These are phyloP conservation scores for Cladophialophora exuberans DNA, from an alignment of 2,329 filamentous ascomycete genomes.

Conservation along the genomic window DNA sequence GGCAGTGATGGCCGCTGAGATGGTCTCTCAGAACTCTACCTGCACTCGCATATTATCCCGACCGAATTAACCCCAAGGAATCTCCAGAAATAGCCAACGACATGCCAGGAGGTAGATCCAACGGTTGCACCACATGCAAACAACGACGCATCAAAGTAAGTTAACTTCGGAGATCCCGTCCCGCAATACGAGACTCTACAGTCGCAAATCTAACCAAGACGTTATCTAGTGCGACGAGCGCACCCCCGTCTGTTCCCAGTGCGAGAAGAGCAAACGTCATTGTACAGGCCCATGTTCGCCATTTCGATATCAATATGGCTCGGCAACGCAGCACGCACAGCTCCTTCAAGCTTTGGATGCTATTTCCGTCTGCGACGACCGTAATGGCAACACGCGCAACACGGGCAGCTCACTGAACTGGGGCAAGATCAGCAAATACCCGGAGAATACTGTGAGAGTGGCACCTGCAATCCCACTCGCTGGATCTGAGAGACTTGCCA, in stretches of 20 bases:
- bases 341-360: conserved; percentile 10
- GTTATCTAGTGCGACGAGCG: conserved; percentile 13
- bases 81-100: too few species aligned
- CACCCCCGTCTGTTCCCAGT: conserved; percentile 8
- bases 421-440: background rate
- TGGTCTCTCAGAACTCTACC: too few species aligned
- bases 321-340: conserved; percentile 4
- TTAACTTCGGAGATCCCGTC: background rate
- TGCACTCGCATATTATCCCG: too few species aligned
- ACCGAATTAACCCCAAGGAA: too few species aligned
- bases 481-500: background rate
- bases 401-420: too few species aligned
- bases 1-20: too few species aligned
- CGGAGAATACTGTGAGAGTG: background rate
- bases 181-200: background rate
- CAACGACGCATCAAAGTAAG: conserved; percentile 17
- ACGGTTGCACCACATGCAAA: conserved; percentile 8
- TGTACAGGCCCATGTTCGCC: conserved; percentile 14
- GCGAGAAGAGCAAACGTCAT: conserved; percentile 19
- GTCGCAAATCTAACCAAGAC: conserved; percentile 12
- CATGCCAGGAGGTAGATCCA: conserved; percentile 3
- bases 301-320: conserved; percentile 14
- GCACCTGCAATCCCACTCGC: background rate
- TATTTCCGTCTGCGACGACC: background rate
- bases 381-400: background rate